Percentiles rank a stretch among this genome's conserved stretches.
phyloP scores from a whole-genome alignment of 148 eudicot species.

The Bassia scoparia region DNA sequence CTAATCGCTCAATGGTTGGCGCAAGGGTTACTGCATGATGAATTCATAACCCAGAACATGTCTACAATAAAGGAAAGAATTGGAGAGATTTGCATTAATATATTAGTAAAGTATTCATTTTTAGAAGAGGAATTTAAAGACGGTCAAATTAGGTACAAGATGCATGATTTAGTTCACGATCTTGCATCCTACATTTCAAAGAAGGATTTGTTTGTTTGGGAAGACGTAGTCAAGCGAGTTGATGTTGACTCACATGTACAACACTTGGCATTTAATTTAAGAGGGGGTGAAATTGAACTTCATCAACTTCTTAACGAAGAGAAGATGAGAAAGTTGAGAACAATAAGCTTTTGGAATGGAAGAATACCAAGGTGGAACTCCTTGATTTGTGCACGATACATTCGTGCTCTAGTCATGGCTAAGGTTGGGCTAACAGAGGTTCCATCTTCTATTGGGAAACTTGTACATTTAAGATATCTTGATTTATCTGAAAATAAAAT shows the following conservation, averaged over 20 bases:
- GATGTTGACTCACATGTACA: too few species aligned
- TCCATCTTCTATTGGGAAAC: background rate
- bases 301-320: too few species aligned
- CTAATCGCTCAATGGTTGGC: slow-evolving; percentile 22
- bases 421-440: background rate
- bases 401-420: background rate
- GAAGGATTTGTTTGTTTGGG: too few species aligned
- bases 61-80: background rate
- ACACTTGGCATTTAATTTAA: too few species aligned
- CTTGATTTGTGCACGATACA: background rate
- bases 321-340: background rate
- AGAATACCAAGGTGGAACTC: background rate
- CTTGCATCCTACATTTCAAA: too few species aligned
- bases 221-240: too few species aligned
- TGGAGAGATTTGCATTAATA: slow-evolving; percentile 9
- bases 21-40: slow-evolving; percentile 21
- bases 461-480: slow-evolving; percentile 18
- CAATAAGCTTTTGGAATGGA: background rate
- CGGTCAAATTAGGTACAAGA: too few species aligned
- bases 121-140: slow-evolving; percentile 4
- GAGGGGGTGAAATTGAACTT: too few species aligned
- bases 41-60: background rate
- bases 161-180: too few species aligned
- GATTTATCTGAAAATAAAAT: background rate
- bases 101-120: slow-evolving; percentile 16